A percentile compares a stretch with the other conserved stretches of the same genome.
Conservation (phyloP, 108 stramenopile genomes). For the Chaetoceros muelleri region DNA sequence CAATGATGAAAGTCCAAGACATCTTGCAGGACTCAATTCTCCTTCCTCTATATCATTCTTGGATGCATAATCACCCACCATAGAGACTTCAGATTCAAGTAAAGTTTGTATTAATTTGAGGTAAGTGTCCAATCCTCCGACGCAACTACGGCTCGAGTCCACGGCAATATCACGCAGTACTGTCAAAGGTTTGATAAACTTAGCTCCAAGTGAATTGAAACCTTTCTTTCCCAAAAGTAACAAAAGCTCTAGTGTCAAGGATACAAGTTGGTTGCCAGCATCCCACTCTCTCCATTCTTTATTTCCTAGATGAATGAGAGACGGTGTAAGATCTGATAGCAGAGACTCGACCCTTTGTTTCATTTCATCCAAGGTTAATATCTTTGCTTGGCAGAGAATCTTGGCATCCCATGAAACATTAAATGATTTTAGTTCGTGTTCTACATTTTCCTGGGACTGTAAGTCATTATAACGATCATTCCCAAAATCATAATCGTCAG, state of each 20-base stretch:
- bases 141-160: not conserved
- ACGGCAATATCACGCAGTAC: not conserved
- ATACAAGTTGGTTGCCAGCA: not conserved
- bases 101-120: not conserved
- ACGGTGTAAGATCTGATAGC: not conserved
- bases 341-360: not conserved
- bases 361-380: not conserved
- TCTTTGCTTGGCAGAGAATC: not conserved
- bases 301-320: not conserved
- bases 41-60: not conserved
- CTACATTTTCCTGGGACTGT: not conserved
- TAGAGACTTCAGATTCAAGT: not conserved
- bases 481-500: conserved; percentile 30
- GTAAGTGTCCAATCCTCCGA: not conserved
- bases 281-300: not conserved
- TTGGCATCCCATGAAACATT: not conserved
- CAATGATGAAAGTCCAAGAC: not conserved
- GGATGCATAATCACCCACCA: not conserved
- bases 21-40: not conserved
- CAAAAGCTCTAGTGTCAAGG: not conserved
- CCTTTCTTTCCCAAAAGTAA: not conserved
- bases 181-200: not conserved
- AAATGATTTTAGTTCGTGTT: not conserved
- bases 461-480: not conserved
- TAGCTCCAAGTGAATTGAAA: not conserved